Base-by-base conservation (phyloP, 2,329 filamentous ascomycete genomes). In the Aureobasidium sp. region DNA sequence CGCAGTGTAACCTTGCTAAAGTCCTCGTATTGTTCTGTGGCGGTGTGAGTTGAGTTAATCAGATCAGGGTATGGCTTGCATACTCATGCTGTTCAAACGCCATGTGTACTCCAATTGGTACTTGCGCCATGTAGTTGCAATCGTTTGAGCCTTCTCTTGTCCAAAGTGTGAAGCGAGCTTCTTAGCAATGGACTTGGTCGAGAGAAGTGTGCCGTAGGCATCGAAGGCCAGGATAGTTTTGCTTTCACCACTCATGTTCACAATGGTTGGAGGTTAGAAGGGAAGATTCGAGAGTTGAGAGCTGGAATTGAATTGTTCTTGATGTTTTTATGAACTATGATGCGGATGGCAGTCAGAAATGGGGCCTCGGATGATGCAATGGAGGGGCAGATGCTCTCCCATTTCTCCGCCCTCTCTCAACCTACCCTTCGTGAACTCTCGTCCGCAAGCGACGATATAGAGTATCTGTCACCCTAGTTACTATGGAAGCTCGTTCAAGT, bases 41-140 rank as follows among this genome's bases (percentile, higher is more conserved):
- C 7, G 57, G 55, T 37, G 41, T 53, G 13, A 60, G 55, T 37
- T 9, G 15, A 5, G 15, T n/a, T 13, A 7, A 20, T 17, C 1
- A 9, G 17, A 26, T 39, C 27, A 17, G 12, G 44, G 32, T 15
- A 37, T 15, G 48, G 10, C 20, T 13, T 37, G 73, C 76, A 64
- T 76, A 88, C 88, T 81, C 88, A 91, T 91, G 78, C 84, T 87
- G 69, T 86, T 91, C 66, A 87, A 74, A 57, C 88, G 79, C 87
- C 87, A 91, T 42, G 88, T 90, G 68, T 91, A 92, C 73, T 91
- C 88, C 9, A 91, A 77, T 72, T 91, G 88, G 69, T 87, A 87
- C 34, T 81, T 80, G 62, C 88, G 79, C 83, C 88, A 90, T 68
- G 83, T 73, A 17, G 79, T 72, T 5, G 87, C 83, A 36, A 91